Conservation (phyloP, 75 land plant genomes). For the Pinus tabuliformis region DNA sequence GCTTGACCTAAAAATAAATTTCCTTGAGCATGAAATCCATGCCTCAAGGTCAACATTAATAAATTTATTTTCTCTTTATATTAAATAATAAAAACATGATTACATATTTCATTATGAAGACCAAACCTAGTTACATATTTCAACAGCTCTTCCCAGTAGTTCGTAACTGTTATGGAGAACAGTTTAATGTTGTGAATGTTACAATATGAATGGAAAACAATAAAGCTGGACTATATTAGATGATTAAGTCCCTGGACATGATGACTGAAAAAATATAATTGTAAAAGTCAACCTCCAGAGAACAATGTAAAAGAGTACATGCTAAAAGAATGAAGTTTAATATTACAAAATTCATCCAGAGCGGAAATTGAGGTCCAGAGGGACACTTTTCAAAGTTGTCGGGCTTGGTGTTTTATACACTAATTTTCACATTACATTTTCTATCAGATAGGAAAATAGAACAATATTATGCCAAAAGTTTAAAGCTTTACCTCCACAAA, state of each 20-base stretch:
- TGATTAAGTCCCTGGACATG: too few relatives aligned
- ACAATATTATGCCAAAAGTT: neutral
- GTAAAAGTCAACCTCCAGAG: neutral
- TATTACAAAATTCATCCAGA: neutral
- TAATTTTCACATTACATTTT: neutral
- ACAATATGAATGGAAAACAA: neutral
- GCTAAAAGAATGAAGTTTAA: neutral
- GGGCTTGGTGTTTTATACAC: neutral
- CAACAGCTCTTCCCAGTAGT: neutral
- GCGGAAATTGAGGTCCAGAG: neutral
- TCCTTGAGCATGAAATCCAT: too few relatives aligned
- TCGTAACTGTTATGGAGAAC: neutral
- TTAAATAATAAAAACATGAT: too few relatives aligned
- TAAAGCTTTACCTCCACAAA: slow-evolving; percentile 70
- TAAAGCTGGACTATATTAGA: too few relatives aligned
- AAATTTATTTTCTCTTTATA: too few relatives aligned
- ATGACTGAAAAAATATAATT: neutral
- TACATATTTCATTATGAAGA: too few relatives aligned
- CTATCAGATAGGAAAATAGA: neutral
- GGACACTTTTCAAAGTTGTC: neutral
- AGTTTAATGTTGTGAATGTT: neutral
- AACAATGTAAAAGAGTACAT: neutral
- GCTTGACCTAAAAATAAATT: too few relatives aligned
- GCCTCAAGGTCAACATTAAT: too few relatives aligned
- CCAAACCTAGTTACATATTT: too few relatives aligned